A percentile compares a stretch with the other conserved stretches of the same genome.
phyloP scores from a whole-genome alignment of 139 green algal species.

The Parachlorella kessleri region DNA sequence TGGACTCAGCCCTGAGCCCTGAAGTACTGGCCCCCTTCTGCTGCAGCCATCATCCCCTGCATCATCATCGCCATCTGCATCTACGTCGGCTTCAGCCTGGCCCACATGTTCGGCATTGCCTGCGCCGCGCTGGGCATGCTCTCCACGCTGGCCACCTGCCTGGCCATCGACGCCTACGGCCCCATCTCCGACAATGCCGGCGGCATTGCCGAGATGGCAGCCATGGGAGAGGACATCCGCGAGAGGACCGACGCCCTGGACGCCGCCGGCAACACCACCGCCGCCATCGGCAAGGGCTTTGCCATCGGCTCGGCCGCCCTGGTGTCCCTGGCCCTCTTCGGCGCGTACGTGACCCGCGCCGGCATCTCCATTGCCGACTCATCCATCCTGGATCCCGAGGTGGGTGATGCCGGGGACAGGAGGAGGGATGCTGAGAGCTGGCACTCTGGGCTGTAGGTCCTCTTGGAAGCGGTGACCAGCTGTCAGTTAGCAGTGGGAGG shows the following conservation, averaged over 20 bases:
- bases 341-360: constrained; percentile 90
- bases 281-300: constrained; percentile 98
- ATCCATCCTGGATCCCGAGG: constrained; percentile 91
- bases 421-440: constrained; percentile 47
- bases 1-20: too few relatives aligned
- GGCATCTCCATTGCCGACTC: constrained; percentile 81
- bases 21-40: too few relatives aligned
- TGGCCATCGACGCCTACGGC: constrained; percentile 97
- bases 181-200: constrained; percentile 94
- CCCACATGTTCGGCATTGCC: constrained; percentile 95
- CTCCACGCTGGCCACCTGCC: constrained; percentile 88
- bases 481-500: too few relatives aligned
- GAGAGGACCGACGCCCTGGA: constrained; percentile 97
- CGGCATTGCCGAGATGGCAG: constrained; percentile 98
- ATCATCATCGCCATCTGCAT: constrained; percentile 90
- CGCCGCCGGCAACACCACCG: constrained; percentile 98
- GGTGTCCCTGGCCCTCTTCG: constrained; percentile 97
- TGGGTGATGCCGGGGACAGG: too few relatives aligned
- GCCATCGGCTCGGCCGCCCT: constrained; percentile 97
- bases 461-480: too few relatives aligned
- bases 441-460: not conserved
- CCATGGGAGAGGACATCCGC: constrained; percentile 97
- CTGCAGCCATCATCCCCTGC: constrained; percentile 85
- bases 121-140: constrained; percentile 97
- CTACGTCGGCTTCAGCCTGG: constrained; percentile 84